Base-by-base conservation (phyloP, 169 alveolate species). In the Plasmodium gallinaceum region DNA sequence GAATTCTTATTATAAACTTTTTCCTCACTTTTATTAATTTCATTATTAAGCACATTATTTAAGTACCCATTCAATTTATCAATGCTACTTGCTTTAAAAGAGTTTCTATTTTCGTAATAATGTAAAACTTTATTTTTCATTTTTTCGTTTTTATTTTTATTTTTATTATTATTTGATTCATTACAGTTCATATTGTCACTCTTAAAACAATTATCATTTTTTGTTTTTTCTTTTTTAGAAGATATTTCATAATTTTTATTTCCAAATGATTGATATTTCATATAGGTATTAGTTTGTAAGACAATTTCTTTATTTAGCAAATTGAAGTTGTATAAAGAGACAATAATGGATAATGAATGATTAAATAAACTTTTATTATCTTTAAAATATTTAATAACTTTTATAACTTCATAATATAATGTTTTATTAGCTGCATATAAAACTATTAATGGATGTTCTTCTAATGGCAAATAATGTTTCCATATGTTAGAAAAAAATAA, bases 401-500 rank as follows among this genome's bases (percentile, higher is more conserved):
- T 86, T 12, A 64, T 14, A n/a, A 86, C 51, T 64, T 86, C 92
- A 46, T 86, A 61, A 52, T 71, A 24, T n/a, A 86, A 65, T 0
- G 92, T 86, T 64, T 73, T 86, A 68, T 86, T 69, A 10, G 92
- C 88, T 43, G 88, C 88, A 62, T 60, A 61, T 18, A 86, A 65
- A 14, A 86, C 92, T 16, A 58, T 66, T 43, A 70, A 64, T 5
- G 92, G 92, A 39, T 86, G 92, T 14, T 86, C 92, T 48, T 86
- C 88, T 64, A 73, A 52, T 5, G 87, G 20, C 48, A 86, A 65
- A 37, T 70, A 86, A 14, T 45, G 14, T 45, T 86, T 86, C 92
- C 92, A 86, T 60, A 86, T 86, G 22, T 71, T 86, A 14, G 92
- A 70, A 60, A 64, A 86, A 64, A 86, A 86, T 66, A 86, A 22